phyloP scores from a whole-genome alignment of 1,284 basidiomycete species.

The Cutaneotrichosporon sp. region DNA sequence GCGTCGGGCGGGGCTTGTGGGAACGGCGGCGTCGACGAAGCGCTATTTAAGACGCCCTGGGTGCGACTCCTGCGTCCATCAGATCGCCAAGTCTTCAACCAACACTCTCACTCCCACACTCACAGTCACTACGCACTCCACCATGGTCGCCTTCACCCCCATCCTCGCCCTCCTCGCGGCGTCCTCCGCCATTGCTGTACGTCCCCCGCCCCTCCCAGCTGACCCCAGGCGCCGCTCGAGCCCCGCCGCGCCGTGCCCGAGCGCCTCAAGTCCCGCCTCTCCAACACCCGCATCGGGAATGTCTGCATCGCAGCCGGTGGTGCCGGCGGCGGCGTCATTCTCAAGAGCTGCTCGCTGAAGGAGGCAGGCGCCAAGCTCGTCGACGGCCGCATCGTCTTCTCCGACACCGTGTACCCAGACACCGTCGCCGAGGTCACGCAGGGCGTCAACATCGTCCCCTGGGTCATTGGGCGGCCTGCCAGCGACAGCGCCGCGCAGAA shows the following conservation, averaged over 20 bases:
- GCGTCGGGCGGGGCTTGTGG: neutral
- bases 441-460: neutral
- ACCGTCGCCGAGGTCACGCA: neutral
- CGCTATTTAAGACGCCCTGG: neutral
- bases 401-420: too few species aligned
- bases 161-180: neutral
- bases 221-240: neutral
- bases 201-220: neutral
- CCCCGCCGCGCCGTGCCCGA: neutral
- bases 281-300: neutral
- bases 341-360: neutral
- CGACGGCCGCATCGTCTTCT: neutral
- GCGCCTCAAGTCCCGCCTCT: neutral
- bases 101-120: too few species aligned
- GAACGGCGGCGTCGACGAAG: neutral
- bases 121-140: neutral
- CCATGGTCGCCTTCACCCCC: neutral
- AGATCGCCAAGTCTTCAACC: too few species aligned
- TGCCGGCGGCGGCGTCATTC: neutral
- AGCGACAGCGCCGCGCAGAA: neutral
- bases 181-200: neutral
- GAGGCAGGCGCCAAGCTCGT: neutral
- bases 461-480: neutral
- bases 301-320: neutral
- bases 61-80: neutral